These are phyloP conservation scores for Blastobotrys peoriensis DNA, from an alignment of 805 yeast genomes.

Conservation along the genomic window DNA sequence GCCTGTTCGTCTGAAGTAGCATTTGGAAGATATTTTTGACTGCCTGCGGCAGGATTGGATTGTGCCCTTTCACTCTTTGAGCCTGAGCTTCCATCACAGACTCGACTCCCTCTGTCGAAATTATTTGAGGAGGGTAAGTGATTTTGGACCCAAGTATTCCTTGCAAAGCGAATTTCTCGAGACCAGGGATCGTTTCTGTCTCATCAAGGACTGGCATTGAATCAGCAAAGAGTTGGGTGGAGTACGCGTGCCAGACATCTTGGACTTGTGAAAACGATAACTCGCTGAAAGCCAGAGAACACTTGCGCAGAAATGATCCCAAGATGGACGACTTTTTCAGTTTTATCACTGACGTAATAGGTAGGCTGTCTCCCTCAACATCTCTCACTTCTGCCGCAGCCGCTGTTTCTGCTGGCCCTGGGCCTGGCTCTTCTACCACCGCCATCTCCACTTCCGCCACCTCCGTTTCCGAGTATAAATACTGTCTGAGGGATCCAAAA, in stretches of 20 bases:
- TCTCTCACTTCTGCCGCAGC: slow-evolving; percentile 13
- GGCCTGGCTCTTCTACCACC: background rate
- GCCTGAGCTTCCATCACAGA: slow-evolving; percentile 46
- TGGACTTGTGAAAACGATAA: slow-evolving; percentile 41
- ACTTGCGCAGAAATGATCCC: slow-evolving; percentile 21
- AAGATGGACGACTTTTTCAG: slow-evolving; percentile 14
- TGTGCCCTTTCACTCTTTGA: slow-evolving; percentile 40
- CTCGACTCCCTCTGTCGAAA: slow-evolving; percentile 16
- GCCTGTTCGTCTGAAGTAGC: slow-evolving; percentile 32
- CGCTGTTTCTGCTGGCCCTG: slow-evolving; percentile 7
- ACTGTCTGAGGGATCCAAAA: background rate
- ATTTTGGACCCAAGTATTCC: background rate
- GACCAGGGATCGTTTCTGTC: background rate
- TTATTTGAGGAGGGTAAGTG: background rate
- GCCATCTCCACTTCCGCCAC: background rate
- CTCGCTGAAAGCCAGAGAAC: slow-evolving; percentile 29
- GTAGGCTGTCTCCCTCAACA: slow-evolving; percentile 5
- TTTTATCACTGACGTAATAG: background rate
- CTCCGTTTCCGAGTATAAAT: background rate
- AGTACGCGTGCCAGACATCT: slow-evolving; percentile 36
- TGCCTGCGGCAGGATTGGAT: slow-evolving; percentile 38
- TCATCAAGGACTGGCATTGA: background rate
- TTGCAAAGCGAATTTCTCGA: background rate
- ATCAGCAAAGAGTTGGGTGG: slow-evolving; percentile 3
- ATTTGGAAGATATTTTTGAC: slow-evolving; percentile 33